Percentiles rank a stretch among this genome's conserved stretches.
Conservation (phyloP, 1,284 basidiomycete species). For the Ustilago esculenta region DNA sequence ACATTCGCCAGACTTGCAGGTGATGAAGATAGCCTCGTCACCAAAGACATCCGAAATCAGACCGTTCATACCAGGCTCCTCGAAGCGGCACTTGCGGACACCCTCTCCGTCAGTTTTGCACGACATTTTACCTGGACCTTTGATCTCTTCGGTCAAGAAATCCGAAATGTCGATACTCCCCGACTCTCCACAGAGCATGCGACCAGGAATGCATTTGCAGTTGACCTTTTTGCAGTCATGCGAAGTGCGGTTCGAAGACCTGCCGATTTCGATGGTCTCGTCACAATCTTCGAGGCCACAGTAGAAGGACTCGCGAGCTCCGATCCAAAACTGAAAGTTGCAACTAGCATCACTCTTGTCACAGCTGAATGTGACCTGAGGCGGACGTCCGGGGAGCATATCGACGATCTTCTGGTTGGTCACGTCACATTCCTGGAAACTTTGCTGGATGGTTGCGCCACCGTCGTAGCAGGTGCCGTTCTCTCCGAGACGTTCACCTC, state of each 20-base stretch:
- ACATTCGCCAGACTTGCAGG: slow-evolving; percentile 91
- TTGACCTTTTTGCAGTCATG: slow-evolving; percentile 76
- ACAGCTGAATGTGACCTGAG: slow-evolving; percentile 87
- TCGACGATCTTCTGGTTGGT: slow-evolving; percentile 89
- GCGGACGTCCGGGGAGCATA: slow-evolving; percentile 84
- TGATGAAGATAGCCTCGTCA: slow-evolving; percentile 85
- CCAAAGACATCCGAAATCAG: slow-evolving; percentile 93
- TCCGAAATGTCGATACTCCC: slow-evolving; percentile 97
- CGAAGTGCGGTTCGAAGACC: slow-evolving; percentile 26
- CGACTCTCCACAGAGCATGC: slow-evolving; percentile 94
- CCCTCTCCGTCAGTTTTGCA: slow-evolving; percentile 73
- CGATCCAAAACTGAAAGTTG: slow-evolving; percentile 82
- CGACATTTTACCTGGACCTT: slow-evolving; percentile 86
- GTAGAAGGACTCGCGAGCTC: slow-evolving; percentile 91
- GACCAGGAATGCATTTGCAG: slow-evolving; percentile 88
- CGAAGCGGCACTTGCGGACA: slow-evolving; percentile 78
- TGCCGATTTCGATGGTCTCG: slow-evolving; percentile 66
- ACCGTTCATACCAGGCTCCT: slow-evolving; percentile 95
- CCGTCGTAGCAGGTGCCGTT: slow-evolving; percentile 95
- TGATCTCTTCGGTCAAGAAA: slow-evolving; percentile 87
- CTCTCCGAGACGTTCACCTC: slow-evolving; percentile 62
- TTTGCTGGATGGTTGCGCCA: slow-evolving; percentile 87
- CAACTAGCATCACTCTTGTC: slow-evolving; percentile 43
- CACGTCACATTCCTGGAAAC: slow-evolving; percentile 97
- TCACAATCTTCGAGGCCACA: slow-evolving; percentile 80